Evolutionary conservation across 495 filamentous ascomycete genomes (phyloP), one percentile per base, ranked within the genome.

Genomic region (Niebla homalea): DNA sequence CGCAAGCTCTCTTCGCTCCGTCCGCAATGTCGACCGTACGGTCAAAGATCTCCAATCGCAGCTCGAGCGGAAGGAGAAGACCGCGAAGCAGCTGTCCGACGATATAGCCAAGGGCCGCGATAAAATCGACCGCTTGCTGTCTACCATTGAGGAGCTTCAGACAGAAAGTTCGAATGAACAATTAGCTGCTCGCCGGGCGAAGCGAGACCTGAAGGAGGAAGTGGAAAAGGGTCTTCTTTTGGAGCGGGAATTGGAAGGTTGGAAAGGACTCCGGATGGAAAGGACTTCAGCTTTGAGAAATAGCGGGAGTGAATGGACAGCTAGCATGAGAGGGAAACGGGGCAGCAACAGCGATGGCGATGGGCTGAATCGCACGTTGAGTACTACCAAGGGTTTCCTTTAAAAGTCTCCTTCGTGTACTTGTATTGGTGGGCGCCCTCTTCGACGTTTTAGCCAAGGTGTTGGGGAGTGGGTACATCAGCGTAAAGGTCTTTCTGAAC

Each of bases 1-100:
- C 44, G 80, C 73, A 57, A 79, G 85, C 49, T 87, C 87, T 42
- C 81, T 87, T 54, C 85, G 92, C 44, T 89, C 84, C 35, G 77
- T 87, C 22, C 89, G 92, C 57, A 95, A 93, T 61, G 81, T 96
- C 40, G 92, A 98, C 66, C 88, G 92, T 49, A 90, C 83, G 1
- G 89, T 98, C 54, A 87, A 87, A 58, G 93, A 97, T 64, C 77
- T 98, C 14, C 84, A 97, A 66, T 74, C 81, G 12, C 92, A 97
- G 66, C 85, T 98, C 59, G 86, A 94, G 15, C 83, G 92, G 50
- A 82, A 85, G 39, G 93, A 96, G 40, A 96, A 94, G 66, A 78
- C 81, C 44, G 83, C 85, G 50, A 57, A 66, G 2, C 84, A 90
- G 62, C 73, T 97, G 16, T 72, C 75, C 54, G 89, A 94, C 26